Conservation (phyloP, 305 asterid species). For the Striga hermonthica region DNA sequence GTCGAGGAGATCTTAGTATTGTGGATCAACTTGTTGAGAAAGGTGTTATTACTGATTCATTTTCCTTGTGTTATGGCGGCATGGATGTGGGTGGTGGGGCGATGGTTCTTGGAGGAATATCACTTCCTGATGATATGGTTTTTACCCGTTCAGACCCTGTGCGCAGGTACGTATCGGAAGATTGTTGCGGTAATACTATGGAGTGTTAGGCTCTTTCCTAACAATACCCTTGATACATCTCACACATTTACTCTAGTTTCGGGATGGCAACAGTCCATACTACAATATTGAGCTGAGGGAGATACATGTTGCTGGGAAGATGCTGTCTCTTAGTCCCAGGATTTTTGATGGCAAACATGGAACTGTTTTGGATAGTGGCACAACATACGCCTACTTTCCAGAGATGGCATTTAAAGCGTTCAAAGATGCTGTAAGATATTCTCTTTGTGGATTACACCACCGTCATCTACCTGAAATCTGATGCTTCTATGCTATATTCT, state of each 20-base stretch:
- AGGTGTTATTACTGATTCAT: slow-evolving; percentile 76
- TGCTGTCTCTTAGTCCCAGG: slow-evolving; percentile 54
- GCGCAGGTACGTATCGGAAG: slow-evolving; percentile 70
- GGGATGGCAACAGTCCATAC: slow-evolving; percentile 98
- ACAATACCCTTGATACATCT: slow-evolving; percentile 82
- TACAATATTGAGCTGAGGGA: slow-evolving; percentile 92
- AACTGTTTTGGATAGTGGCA: slow-evolving; percentile 90
- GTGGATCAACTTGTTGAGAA: slow-evolving; percentile 93
- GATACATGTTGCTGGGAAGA: slow-evolving; percentile 94
- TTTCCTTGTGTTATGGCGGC: slow-evolving; percentile 94
- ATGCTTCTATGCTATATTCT: slow-evolving; percentile 10
- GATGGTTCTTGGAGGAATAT: slow-evolving; percentile 94
- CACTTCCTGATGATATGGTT: slow-evolving; percentile 73
- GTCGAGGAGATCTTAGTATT: slow-evolving; percentile 93
- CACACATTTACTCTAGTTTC: slow-evolving; percentile 95
- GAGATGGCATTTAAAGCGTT: slow-evolving; percentile 74
- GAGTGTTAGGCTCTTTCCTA: slow-evolving; percentile 76
- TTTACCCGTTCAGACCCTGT: slow-evolving; percentile 72
- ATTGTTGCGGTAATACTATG: slow-evolving; percentile 35
- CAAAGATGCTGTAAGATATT: slow-evolving; percentile 75
- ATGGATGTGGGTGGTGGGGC: slow-evolving; percentile 98
- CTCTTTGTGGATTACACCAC: slow-evolving; percentile 25
- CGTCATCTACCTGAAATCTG: slow-evolving; percentile 23
- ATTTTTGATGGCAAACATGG: slow-evolving; percentile 87
- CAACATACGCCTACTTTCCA: slow-evolving; percentile 93